Conservation (phyloP, 2,329 filamentous ascomycete species). For the Cryphonectria nitschkei region DNA sequence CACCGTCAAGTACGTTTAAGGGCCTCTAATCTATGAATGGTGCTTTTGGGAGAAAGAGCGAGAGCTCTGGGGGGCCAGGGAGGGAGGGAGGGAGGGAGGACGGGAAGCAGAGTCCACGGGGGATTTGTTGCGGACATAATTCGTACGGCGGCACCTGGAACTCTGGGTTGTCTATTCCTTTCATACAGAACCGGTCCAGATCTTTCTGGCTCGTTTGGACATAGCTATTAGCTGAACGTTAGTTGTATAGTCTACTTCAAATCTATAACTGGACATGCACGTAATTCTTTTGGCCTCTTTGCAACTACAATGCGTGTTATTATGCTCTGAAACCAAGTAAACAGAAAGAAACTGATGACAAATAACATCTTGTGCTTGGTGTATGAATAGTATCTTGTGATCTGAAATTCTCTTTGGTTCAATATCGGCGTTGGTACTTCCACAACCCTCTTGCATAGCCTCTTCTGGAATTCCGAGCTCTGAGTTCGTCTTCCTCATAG, state of each 20-base stretch:
- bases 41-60: background rate
- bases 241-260: background rate
- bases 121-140: background rate
- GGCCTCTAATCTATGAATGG: background rate
- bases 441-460: background rate
- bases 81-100: background rate
- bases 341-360: too few species aligned
- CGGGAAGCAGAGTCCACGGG: background rate
- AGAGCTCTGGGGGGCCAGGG: background rate
- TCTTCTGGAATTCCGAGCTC: background rate
- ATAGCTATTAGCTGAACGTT: background rate
- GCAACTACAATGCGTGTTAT: background rate
- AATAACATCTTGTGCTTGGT: background rate
- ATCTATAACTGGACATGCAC: background rate
- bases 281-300: background rate
- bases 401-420: background rate
- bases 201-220: background rate
- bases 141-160: background rate
- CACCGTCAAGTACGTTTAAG: slow-evolving; percentile 47
- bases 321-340: too few species aligned
- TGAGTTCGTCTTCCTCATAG: background rate
- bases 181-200: background rate
- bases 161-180: background rate
- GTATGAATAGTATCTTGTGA: background rate
- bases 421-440: background rate